Conservation (phyloP, 345 rosid genomes). For the Eucalyptus grandis region DNA sequence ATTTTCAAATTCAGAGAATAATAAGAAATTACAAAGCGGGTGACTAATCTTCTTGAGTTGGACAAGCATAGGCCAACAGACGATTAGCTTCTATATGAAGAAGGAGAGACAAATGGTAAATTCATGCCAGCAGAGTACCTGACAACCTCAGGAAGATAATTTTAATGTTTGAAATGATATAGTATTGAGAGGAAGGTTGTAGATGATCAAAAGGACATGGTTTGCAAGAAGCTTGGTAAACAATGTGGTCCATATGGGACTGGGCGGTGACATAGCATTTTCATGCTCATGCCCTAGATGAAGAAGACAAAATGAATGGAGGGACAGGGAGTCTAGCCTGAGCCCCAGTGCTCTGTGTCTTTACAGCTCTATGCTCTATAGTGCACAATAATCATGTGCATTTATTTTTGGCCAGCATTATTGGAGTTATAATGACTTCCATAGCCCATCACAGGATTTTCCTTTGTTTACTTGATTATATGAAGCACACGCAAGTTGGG, state of each 20-base stretch:
- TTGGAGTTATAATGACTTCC: not conserved
- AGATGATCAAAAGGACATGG: not conserved
- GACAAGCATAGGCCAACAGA: not conserved
- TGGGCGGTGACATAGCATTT: not conserved
- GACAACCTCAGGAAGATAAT: not conserved
- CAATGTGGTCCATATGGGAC: not conserved
- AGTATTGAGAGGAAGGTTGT: not conserved
- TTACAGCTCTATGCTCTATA: not conserved
- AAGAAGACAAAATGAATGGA: not conserved
- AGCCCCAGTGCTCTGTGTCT: not conserved
- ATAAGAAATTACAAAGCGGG: not conserved
- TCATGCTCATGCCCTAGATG: not conserved
- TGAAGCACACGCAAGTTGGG: not conserved
- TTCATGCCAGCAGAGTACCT: not conserved
- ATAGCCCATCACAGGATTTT: not conserved
- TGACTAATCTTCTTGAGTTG: not conserved
- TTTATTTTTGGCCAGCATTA: not conserved
- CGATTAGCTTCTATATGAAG: not conserved
- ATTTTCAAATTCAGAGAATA: not conserved
- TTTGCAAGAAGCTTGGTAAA: not conserved
- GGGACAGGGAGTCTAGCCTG: not conserved
- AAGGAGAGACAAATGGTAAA: not conserved
- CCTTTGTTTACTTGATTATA: not conserved
- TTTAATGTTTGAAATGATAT: not conserved
- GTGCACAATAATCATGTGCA: not conserved